Conservation (phyloP, 352 stramenopile species). For the Globisporangium paroecandrum region DNA sequence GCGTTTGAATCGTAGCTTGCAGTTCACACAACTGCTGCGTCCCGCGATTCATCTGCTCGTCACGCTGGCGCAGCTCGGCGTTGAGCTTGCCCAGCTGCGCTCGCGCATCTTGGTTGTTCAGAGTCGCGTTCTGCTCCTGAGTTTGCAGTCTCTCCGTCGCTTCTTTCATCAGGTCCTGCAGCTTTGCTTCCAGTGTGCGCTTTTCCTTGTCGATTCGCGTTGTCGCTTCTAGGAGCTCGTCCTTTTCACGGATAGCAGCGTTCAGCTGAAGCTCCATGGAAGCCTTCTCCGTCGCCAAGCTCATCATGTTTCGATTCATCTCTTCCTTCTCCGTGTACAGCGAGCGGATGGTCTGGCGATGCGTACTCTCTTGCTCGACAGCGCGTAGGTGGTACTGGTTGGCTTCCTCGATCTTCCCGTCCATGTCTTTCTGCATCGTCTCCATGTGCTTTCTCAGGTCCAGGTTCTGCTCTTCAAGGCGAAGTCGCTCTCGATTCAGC, state of each 20-base stretch:
- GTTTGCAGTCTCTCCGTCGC: slow-evolving; percentile 43
- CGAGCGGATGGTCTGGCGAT: slow-evolving; percentile 46
- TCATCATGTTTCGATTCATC: slow-evolving; percentile 41
- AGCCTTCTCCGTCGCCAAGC: slow-evolving; percentile 46
- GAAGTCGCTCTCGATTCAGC: slow-evolving; percentile 44
- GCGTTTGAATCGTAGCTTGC: slow-evolving; percentile 23
- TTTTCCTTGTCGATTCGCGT: slow-evolving; percentile 57
- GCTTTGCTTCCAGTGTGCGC: slow-evolving; percentile 35
- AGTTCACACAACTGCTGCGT: slow-evolving; percentile 36
- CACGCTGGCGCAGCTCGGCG: slow-evolving; percentile 33
- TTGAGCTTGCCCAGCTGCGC: slow-evolving; percentile 40
- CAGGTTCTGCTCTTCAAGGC: slow-evolving; percentile 61
- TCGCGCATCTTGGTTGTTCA: slow-evolving; percentile 42
- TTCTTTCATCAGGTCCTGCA: slow-evolving; percentile 50
- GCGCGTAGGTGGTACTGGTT: slow-evolving; percentile 36
- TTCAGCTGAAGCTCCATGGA: slow-evolving; percentile 48
- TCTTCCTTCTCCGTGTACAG: slow-evolving; percentile 67
- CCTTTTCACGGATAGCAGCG: slow-evolving; percentile 29
- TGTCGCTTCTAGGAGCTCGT: slow-evolving; percentile 26
- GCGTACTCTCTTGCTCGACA: slow-evolving; percentile 44
- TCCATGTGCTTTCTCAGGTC: slow-evolving; percentile 46
- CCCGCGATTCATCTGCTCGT: slow-evolving; percentile 46
- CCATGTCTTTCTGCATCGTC: slow-evolving; percentile 33
- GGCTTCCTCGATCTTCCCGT: slow-evolving; percentile 44
- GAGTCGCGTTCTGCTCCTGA: slow-evolving; percentile 39